Conservation (phyloP, 2,329 filamentous ascomycete species). For the Trichoderma atrobrunneum region DNA sequence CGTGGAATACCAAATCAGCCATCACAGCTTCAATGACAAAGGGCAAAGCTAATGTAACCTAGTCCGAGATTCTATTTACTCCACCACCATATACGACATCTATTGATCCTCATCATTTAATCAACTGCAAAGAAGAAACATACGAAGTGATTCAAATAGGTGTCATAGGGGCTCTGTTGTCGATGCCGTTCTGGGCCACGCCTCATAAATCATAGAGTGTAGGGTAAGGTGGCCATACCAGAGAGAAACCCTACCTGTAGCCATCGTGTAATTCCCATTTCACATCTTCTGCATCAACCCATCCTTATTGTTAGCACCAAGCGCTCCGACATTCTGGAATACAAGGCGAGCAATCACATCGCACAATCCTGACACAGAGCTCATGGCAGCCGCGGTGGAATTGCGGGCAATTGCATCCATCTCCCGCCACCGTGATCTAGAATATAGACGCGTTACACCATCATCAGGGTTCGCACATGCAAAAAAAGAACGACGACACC, state of each 20-base stretch:
- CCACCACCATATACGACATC: not conserved
- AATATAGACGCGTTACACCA: not conserved
- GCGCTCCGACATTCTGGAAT: not conserved
- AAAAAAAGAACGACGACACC: not conserved
- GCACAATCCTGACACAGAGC: not conserved
- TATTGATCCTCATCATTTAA: not conserved
- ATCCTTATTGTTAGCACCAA: not conserved
- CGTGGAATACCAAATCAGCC: not conserved
- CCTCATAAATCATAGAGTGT: no score
- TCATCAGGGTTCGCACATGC: not conserved
- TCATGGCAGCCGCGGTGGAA: conserved; percentile 1
- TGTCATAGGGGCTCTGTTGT: not conserved
- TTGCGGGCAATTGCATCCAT: not conserved
- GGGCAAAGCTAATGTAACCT: not conserved
- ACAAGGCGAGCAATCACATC: not conserved
- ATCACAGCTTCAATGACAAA: not conserved
- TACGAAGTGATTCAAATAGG: not conserved
- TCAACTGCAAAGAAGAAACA: not conserved
- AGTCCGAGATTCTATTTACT: not conserved
- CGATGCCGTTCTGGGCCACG: not conserved
- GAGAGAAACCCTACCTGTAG: not conserved
- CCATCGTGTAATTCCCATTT: not conserved
- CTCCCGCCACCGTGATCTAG: not conserved
- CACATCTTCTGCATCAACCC: not conserved
- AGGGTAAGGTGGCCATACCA: not conserved